Evolutionary conservation across 2,329 filamentous ascomycete species (phyloP), one percentile per base, ranked within the genome.

Genomic region (Ceratocystis diversiconidia): DNA sequence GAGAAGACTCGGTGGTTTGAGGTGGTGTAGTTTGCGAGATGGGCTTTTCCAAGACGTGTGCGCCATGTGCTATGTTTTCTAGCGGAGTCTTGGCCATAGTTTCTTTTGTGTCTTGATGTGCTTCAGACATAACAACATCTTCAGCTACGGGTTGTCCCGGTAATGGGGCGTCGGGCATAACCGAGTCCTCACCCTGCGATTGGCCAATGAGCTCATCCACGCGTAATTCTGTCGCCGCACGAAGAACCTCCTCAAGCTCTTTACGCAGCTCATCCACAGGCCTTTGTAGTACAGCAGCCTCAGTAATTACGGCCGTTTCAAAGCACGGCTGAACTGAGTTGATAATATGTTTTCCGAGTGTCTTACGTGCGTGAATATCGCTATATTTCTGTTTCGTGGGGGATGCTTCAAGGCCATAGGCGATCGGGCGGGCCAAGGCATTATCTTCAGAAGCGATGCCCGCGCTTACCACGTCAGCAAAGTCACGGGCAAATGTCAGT

Each of bases 311-410:
- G 0, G 90, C 90, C 65, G 83, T 81, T 73, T 96, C 88, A 2
- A 96, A 78, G 57, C 85, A 81, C 15, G 88, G 85, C 73, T 95
- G 89, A 41, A 95, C 82, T 0, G 86, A 84, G 73, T 90, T 95
- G 69, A 95, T 82, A 68, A 96, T 95, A 30, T 91, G 85, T 75
- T 95, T 96, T 28, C 89, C 90, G n/a, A 95, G 78, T 70, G 87
- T 88, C 71, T 89, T 88, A 68, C 88, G 85, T 70, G 95, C 89
- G 66, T 89, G 88, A 68, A 90, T 84, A 71, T 95, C 90, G 67
- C 75, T 78, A 74, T 76, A 85, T 71, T 73, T 79, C 71, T 75
- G 77, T 74, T 77, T 85, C 69, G 69, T 76, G 70, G 71, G 79
- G 69, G 72, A 88, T 73, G 63, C 80, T 78, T 73, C 81, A 70